phyloP scores from a whole-genome alignment of 257 asterid genomes.

The Lantana camara region DNA sequence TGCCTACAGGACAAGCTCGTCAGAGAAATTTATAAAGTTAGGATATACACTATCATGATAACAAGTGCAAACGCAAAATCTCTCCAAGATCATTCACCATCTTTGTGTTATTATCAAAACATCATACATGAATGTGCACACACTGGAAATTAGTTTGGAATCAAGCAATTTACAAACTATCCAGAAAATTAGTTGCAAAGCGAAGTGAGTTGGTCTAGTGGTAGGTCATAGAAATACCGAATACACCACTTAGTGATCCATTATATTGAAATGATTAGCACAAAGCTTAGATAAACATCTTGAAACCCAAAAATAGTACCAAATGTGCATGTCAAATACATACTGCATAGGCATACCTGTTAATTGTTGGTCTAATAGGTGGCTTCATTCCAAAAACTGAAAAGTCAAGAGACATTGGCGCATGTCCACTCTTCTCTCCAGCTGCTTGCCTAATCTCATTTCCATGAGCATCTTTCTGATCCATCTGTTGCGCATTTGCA shows the following conservation, averaged over 20 bases:
- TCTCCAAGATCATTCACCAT: background rate
- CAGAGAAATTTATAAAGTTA: background rate
- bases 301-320: slow-evolving; percentile 20
- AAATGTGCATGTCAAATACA: slow-evolving; percentile 20
- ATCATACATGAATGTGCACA: background rate
- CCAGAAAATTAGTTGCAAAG: background rate
- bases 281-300: slow-evolving; percentile 19
- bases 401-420: slow-evolving; percentile 92
- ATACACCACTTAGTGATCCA: background rate
- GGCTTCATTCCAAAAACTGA: slow-evolving; percentile 79
- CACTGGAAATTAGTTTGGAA: background rate
- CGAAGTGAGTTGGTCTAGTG: background rate
- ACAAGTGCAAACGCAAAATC: background rate
- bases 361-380: slow-evolving; percentile 91
- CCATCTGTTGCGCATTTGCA: slow-evolving; percentile 46
- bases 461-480: slow-evolving; percentile 57
- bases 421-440: slow-evolving; percentile 73
- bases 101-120: background rate
- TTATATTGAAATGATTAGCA: background rate
- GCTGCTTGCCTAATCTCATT: slow-evolving; percentile 59
- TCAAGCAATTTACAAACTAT: background rate
- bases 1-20: background rate
- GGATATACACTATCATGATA: background rate
- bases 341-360: no score
- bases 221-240: no score